phyloP scores from a whole-genome alignment of 2,329 filamentous ascomycete genomes.

The Cryphonectria naterciae region DNA sequence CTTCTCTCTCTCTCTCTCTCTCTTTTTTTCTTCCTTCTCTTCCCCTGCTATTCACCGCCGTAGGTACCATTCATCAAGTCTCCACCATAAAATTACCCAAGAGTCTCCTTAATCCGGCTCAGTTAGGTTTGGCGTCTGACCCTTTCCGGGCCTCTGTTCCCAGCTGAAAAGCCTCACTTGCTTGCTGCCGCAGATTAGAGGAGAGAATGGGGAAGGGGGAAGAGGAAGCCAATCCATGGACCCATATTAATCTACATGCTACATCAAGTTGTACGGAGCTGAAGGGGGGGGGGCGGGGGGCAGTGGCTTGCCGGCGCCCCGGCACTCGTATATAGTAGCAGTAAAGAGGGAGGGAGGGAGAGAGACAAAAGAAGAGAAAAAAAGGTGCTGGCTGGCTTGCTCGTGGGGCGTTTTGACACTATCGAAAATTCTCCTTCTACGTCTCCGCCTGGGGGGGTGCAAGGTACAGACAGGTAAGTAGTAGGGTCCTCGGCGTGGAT shows the following conservation, averaged over 20 bases:
- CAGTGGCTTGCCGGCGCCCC: neutral
- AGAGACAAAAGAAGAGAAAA: too few species aligned
- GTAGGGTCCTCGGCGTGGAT: neutral
- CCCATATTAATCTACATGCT: neutral
- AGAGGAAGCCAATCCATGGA: neutral
- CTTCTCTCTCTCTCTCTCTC: neutral
- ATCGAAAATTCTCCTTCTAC: neutral
- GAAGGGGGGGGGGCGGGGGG: neutral
- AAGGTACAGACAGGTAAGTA: too few species aligned
- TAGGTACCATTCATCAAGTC: too few species aligned
- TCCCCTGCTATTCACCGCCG: neutral
- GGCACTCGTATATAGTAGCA: neutral
- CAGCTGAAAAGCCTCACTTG: neutral
- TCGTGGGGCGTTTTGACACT: neutral
- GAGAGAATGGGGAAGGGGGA: neutral
- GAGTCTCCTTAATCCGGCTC: neutral
- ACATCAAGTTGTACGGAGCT: neutral
- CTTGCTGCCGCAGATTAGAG: neutral
- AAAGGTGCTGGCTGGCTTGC: too few species aligned
- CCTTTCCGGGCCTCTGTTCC: neutral
- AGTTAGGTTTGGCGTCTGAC: neutral
- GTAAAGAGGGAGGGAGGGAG: too few species aligned
- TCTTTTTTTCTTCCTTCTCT: neutral
- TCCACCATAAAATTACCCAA: too few species aligned
- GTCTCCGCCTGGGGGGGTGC: too few species aligned